Base-by-base conservation (phyloP, 2,329 filamentous ascomycete genomes). In the Cordyceps farinosa region DNA sequence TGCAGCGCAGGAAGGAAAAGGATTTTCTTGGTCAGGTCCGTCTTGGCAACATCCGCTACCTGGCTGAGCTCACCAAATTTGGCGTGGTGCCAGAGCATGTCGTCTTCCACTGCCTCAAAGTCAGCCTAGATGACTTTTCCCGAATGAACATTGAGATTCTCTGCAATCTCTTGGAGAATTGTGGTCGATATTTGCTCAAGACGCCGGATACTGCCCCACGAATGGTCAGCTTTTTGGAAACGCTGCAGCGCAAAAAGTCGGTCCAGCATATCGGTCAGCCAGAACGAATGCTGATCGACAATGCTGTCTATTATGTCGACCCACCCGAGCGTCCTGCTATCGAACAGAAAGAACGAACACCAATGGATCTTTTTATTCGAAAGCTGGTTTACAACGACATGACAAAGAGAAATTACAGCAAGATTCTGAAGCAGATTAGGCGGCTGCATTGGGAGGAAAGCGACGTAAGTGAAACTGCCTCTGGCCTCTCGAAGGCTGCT, bases 141-240 rank as follows among this genome's bases (percentile, higher is more conserved):
- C 87, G 94, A 65, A 97, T 97, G 90, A 99, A 99, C 72, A 97
- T 99, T 67, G 96, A 99, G 75, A 97, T 99, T 69, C 94, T 99
- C 67, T 96, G 93, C 71, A 96, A 96, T 71, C 82, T 99, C 34
- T 83, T 99, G 29, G 95, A 99, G 75, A 98, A 98, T 67, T 99
- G 96, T 72, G 95, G 95, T 50, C 87, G 95, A 22, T 99, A 97
- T 75, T 81, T 99, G 29, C 83, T 99, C 64, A 91, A 94, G 56
- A 98, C 95, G 69, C 89, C 92, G 0, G 93, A 98, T 66, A 98
- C 96, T 0, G 89, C 91, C 10, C 94, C 94, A 9, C 88, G 95
- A 50, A 99, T 99, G 95, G 81, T 84, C 1, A 94, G 91, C 0
- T 99, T 99, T 74, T 78, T 99, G 30, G 95, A 99, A 75, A 99